A percentile compares a stretch with the other conserved stretches of the same genome.
Conservation (phyloP, 2,329 filamentous ascomycete species). For the Aureobasidium musti region DNA sequence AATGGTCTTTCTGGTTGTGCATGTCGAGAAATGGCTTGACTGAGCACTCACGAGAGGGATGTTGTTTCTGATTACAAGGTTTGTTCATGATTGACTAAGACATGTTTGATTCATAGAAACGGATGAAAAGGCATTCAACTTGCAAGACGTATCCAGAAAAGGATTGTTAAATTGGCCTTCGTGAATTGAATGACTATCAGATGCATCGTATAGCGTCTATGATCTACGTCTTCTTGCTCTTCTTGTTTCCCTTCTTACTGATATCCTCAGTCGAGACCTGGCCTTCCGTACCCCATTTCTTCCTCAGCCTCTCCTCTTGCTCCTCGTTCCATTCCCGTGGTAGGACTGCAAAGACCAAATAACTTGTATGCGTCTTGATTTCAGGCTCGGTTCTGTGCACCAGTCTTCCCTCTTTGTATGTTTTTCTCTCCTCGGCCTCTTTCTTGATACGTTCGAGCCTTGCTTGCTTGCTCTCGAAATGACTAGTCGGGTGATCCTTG, state of each 20-base stretch:
- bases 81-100: background rate
- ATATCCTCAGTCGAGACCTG: constrained; percentile 49
- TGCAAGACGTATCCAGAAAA: background rate
- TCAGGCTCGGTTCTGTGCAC: constrained; percentile 82
- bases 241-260: constrained; percentile 22
- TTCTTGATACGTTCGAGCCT: constrained; percentile 41
- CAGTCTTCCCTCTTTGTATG: constrained; percentile 74
- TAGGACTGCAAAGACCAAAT: constrained; percentile 87
- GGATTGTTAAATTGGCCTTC: background rate
- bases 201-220: background rate
- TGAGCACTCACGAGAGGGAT: background rate
- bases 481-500: constrained; percentile 32
- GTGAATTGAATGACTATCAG: background rate
- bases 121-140: background rate
- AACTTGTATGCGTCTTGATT: constrained; percentile 95
- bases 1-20: constrained; percentile 51
- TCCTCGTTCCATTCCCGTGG: constrained; percentile 83
- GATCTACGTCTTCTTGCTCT: constrained; percentile 21
- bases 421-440: constrained; percentile 50
- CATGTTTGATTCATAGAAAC: background rate
- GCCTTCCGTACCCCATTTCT: constrained; percentile 52
- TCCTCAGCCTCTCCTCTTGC: constrained; percentile 70
- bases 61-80: background rate
- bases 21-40: constrained; percentile 52
- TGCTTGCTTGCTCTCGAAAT: constrained; percentile 35